Base-by-base conservation (phyloP, 1,284 basidiomycete genomes). In the Ustilago sp. region DNA sequence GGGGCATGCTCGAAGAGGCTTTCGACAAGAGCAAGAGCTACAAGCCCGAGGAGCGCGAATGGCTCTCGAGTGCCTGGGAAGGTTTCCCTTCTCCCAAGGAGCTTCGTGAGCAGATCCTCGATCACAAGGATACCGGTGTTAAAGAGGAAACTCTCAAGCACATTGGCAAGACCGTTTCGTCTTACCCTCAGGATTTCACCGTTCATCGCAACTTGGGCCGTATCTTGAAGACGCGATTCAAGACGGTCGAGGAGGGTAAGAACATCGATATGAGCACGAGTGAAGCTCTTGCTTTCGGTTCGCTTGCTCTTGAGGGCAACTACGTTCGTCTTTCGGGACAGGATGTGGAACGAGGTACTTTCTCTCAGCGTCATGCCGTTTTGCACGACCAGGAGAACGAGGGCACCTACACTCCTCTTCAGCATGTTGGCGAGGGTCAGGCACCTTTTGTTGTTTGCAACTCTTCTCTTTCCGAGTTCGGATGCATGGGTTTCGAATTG, bases 181-280 rank as follows among this genome's bases (percentile, higher is more conserved):
- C 90, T 23, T 94, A 92, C 87, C 97, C 97, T 19, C 88, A 91
- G 53, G 86, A 91, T 78, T 99, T 99, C 88, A 90, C 88, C 38
- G 92, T 93, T 17, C 97, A 99, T 88, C 91, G 91, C 81, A 99
- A 99, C 88, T 92, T 99, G 63, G 93, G 92, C 4, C 93, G 97
- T 86, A 99, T 99, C 87, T 91, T 99, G 61, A 87, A 89, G 72
- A 92, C 89, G 43, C 92, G 97, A 72, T 93, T 93, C 45, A 95
- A 96, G 90, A 91, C 93, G 2, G 90, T 98, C 41, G 91, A 94
- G 80, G 94, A 97, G 79, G 97, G 95, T 72, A 89, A 88, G 77
- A 93, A 93, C 87, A 97, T 99, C 82, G 97, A 99, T 87, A 98
- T 96, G 95, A 93, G 94, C 17, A 99, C 97, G n/a, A 96, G 95